A percentile compares a stretch with the other conserved stretches of the same genome.
Evolutionary conservation across 176 grass and related monocot species (phyloP).

Genomic region (Sorghum bicolor): Sorghum_bicolor_NCBIv3 NC_012878.2:2146001-2146500

Average conservation of each 20-base stretch:
- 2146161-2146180: constrained; percentile 23
- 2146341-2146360: neutral
- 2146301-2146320: constrained; percentile 38
- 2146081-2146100: neutral
- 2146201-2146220: constrained; percentile 67
- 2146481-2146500: neutral
- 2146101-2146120: constrained; percentile 24
- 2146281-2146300: constrained; percentile 5
- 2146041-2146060: constrained; percentile 27
- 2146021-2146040: neutral
- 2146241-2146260: constrained; percentile 2
- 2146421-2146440: neutral
- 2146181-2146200: constrained; percentile 47
- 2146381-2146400: neutral
- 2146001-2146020: neutral
- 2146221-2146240: constrained; percentile 24
- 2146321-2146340: neutral
- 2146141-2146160: constrained; percentile 56
- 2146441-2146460: neutral
- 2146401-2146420: neutral
- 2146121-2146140: constrained; percentile 35
- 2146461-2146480: neutral
- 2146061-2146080: neutral
- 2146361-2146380: neutral
- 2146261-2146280: constrained; percentile 40